Percentiles rank a stretch among this genome's conserved stretches.
These are phyloP conservation scores for Solanum neorickii DNA, from an alignment of 257 asterid genomes.

Conservation along the genomic window DNA sequence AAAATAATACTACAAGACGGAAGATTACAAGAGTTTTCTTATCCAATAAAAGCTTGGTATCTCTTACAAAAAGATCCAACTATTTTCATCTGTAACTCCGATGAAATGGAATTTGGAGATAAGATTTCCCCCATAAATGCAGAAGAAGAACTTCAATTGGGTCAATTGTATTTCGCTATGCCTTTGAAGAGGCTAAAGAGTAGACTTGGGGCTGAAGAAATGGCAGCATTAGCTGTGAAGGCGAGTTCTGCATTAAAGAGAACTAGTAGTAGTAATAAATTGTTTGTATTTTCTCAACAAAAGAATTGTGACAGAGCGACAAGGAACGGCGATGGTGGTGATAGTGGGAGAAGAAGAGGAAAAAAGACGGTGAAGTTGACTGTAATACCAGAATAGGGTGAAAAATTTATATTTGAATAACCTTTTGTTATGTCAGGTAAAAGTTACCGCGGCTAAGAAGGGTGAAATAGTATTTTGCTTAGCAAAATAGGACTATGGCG, in stretches of 20 bases:
- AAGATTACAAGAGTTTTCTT: slow-evolving; percentile 62
- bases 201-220: slow-evolving; percentile 69
- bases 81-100: slow-evolving; percentile 71
- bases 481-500: background rate
- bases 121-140: slow-evolving; percentile 46
- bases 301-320: background rate
- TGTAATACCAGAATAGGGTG: slow-evolving; percentile 66
- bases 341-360: slow-evolving; percentile 21
- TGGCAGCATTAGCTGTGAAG: slow-evolving; percentile 97
- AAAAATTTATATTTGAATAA: background rate
- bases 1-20: slow-evolving; percentile 71
- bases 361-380: slow-evolving; percentile 31
- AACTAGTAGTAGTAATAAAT: slow-evolving; percentile 13
- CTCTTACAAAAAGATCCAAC: slow-evolving; percentile 58
- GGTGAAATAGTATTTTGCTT: background rate
- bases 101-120: slow-evolving; percentile 80
- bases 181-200: slow-evolving; percentile 47
- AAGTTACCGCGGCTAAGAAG: rapidly evolving
- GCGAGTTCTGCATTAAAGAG: slow-evolving; percentile 66
- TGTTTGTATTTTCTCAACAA: slow-evolving; percentile 9
- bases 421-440: background rate
- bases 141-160: slow-evolving; percentile 69
- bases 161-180: slow-evolving; percentile 82
- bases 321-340: background rate
- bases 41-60: slow-evolving; percentile 61